phyloP scores from a whole-genome alignment of 805 yeast species.

The Candida verbasci region DNA sequence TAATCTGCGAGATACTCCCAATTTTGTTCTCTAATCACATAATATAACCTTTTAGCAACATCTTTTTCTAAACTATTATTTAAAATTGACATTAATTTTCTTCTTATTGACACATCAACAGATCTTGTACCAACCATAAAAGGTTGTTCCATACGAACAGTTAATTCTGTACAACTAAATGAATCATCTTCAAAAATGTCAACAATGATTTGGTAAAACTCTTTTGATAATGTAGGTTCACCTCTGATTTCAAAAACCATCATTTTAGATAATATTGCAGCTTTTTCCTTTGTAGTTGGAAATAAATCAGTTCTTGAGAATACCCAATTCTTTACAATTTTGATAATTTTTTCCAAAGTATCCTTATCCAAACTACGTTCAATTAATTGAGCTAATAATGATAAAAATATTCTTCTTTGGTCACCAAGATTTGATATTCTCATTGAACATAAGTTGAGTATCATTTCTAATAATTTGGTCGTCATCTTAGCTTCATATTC shows the following conservation, averaged over 20 bases:
- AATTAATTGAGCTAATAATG: constrained; percentile 81
- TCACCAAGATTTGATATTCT: constrained; percentile 88
- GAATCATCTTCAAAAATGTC: constrained; percentile 81
- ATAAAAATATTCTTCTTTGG: constrained; percentile 82
- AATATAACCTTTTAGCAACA: constrained; percentile 72
- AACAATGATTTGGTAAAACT: constrained; percentile 80
- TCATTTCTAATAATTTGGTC: constrained; percentile 68
- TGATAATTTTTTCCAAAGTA: constrained; percentile 68
- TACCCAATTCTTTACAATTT: constrained; percentile 84
- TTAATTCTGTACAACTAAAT: constrained; percentile 78
- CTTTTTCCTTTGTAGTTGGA: constrained; percentile 95
- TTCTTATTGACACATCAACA: constrained; percentile 68
- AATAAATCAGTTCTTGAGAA: constrained; percentile 77
- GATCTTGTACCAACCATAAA: constrained; percentile 90
- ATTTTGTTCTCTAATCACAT: constrained; percentile 89
- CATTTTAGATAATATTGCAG: constrained; percentile 91
- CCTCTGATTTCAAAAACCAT: constrained; percentile 87
- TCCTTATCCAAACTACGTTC: constrained; percentile 81
- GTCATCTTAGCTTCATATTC: constrained; percentile 81
- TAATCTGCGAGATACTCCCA: constrained; percentile 95
- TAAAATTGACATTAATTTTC: constrained; percentile 73
- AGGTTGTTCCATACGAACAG: constrained; percentile 94
- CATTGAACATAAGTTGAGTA: constrained; percentile 70
- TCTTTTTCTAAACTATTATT: constrained; percentile 75
- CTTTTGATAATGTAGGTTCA: constrained; percentile 69